Conservation (phyloP, 257 asterid genomes). For the Solanum chiquidenum region DNA sequence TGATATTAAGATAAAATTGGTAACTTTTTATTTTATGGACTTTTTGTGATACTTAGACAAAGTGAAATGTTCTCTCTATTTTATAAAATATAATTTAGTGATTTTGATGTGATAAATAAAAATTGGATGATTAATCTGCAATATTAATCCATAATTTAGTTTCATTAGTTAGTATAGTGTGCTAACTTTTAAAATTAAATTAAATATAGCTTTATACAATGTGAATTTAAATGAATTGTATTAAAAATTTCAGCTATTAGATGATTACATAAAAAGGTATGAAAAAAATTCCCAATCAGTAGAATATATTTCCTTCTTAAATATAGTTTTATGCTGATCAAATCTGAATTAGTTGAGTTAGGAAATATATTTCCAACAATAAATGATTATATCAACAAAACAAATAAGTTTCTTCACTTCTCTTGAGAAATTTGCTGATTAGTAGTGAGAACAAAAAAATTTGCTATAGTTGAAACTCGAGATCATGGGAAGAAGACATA, state of each 20-base stretch:
- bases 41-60: neutral
- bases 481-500: too few relatives aligned
- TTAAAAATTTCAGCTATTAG: neutral
- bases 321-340: neutral
- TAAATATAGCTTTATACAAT: too few relatives aligned
- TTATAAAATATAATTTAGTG: neutral
- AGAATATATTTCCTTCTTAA: neutral
- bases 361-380: too few relatives aligned
- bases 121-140: neutral
- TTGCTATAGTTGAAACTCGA: neutral
- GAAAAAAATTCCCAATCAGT: too few relatives aligned
- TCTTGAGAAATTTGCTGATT: neutral
- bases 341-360: neutral
- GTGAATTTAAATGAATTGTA: too few relatives aligned
- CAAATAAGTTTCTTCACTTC: neutral
- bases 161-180: neutral
- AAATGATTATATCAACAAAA: neutral
- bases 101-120: neutral
- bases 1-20: neutral
- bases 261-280: too few relatives aligned
- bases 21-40: neutral
- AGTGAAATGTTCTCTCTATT: neutral
- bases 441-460: neutral
- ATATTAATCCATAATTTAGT: neutral
- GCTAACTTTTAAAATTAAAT: neutral